Conservation (phyloP, 805 yeast species). For the Maudiozyma pseudohumilis region DNA sequence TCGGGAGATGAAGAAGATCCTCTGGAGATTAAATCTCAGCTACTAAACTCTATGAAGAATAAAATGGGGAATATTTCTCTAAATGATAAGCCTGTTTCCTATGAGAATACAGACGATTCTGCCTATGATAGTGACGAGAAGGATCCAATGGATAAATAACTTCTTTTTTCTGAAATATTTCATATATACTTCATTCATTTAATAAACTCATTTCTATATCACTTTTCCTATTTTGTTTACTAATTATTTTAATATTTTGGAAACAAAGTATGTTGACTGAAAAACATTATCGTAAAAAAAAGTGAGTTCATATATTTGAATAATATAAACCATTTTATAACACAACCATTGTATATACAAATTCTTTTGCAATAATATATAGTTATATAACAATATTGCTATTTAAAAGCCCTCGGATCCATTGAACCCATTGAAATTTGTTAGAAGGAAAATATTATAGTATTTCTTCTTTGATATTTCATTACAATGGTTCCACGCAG, state of each 20-base stretch:
- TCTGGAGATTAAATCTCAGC: background rate
- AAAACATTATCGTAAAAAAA: too few species aligned
- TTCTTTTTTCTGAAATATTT: background rate
- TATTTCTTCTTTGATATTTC: slow-evolving; percentile 58
- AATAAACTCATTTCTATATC: too few species aligned
- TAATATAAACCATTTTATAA: too few species aligned
- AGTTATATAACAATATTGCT: too few species aligned
- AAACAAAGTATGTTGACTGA: too few species aligned
- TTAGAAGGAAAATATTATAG: slow-evolving; percentile 46
- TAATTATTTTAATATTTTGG: too few species aligned
- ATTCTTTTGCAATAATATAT: too few species aligned
- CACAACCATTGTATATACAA: too few species aligned
- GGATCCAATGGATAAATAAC: background rate
- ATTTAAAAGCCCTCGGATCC: slow-evolving; percentile 52
- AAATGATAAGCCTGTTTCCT: background rate
- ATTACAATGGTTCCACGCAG: slow-evolving; percentile 80
- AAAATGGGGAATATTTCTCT: background rate
- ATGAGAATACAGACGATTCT: background rate
- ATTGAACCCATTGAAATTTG: slow-evolving; percentile 69
- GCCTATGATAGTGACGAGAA: slow-evolving; percentile 1
- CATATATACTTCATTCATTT: too few species aligned
- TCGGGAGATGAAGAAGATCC: background rate
- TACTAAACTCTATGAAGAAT: background rate
- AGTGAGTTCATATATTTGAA: too few species aligned
- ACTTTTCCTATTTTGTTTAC: too few species aligned